phyloP scores from a whole-genome alignment of 1,284 basidiomycete genomes.

The Leccinum ambiguum region DNA sequence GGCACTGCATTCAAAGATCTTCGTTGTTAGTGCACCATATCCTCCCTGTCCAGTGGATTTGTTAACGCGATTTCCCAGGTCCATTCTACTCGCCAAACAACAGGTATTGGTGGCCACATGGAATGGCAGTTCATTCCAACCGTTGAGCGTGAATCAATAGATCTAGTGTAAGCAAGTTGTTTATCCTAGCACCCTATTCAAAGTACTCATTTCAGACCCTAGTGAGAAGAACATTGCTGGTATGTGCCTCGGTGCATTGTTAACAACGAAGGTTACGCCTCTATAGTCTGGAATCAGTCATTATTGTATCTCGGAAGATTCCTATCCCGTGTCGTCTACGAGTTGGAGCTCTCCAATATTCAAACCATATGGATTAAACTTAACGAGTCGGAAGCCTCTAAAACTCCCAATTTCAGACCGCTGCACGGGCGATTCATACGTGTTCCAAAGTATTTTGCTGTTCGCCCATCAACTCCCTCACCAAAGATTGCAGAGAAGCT shows the following conservation, averaged over 20 bases:
- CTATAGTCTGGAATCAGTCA: constrained; percentile 78
- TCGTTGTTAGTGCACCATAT: not conserved
- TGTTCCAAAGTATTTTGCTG: constrained; percentile 85
- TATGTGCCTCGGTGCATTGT: constrained; percentile 31
- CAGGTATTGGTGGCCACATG: constrained; percentile 89
- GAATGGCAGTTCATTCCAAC: constrained; percentile 93
- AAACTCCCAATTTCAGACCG: constrained; percentile 36
- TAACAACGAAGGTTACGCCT: too few species aligned
- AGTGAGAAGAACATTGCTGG: constrained; percentile 73
- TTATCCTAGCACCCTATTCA: accelerated
- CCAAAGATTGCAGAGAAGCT: constrained; percentile 72
- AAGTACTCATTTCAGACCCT: not conserved
- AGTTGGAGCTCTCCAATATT: constrained; percentile 71
- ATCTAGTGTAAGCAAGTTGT: constrained; percentile 62
- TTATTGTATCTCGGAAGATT: constrained; percentile 82
- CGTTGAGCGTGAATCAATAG: constrained; percentile 93
- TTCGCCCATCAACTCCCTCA: constrained; percentile 83
- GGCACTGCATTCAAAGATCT: not conserved
- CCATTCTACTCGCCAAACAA: constrained; percentile 47
- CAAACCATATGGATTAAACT: constrained; percentile 20
- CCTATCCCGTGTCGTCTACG: constrained; percentile 82
- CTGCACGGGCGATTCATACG: constrained; percentile 61
- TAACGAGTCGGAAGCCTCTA: constrained; percentile 1
- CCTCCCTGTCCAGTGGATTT: not conserved
- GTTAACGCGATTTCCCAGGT: not conserved